phyloP scores from a whole-genome alignment of 129 eudicot species.

The Rutidosis leptorrhynchoides region DNA sequence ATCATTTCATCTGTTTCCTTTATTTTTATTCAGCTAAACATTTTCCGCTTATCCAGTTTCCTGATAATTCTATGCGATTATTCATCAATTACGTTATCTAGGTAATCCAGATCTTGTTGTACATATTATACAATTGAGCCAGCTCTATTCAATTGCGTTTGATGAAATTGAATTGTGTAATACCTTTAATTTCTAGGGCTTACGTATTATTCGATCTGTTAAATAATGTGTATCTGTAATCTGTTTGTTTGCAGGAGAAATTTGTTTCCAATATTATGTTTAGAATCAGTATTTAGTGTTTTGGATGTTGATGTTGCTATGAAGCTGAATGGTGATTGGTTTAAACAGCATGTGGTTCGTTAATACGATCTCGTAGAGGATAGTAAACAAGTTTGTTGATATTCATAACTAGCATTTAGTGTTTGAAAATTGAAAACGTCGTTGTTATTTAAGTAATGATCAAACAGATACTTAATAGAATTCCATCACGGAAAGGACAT shows the following conservation, averaged over 20 bases:
- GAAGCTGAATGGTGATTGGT: constrained; percentile 17
- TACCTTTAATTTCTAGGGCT: constrained; percentile 11
- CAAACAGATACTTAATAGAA: constrained; percentile 65
- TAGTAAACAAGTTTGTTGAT: constrained; percentile 1
- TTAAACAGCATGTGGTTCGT: constrained; percentile 32
- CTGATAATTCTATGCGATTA: background rate
- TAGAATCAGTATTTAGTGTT: constrained; percentile 18
- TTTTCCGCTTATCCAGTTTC: too few relatives aligned
- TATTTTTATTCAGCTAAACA: background rate
- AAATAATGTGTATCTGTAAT: constrained; percentile 5
- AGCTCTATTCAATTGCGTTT: background rate
- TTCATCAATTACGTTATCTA: background rate
- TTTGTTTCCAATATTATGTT: constrained; percentile 10
- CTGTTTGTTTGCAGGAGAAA: constrained; percentile 27
- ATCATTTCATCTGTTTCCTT: background rate
- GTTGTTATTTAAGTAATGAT: constrained; percentile 47
- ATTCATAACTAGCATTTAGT: constrained; percentile 10
- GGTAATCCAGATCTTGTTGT: background rate
- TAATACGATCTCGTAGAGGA: constrained; percentile 9
- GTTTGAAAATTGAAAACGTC: constrained; percentile 20
- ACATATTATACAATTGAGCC: background rate
- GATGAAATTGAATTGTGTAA: background rate
- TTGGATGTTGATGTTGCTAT: constrained; percentile 26
- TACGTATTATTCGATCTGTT: constrained; percentile 21
- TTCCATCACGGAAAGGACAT: constrained; percentile 53